Evolutionary conservation across 2,329 filamentous ascomycete species (phyloP).

Genomic region (Sporothrix luriei): DNA sequence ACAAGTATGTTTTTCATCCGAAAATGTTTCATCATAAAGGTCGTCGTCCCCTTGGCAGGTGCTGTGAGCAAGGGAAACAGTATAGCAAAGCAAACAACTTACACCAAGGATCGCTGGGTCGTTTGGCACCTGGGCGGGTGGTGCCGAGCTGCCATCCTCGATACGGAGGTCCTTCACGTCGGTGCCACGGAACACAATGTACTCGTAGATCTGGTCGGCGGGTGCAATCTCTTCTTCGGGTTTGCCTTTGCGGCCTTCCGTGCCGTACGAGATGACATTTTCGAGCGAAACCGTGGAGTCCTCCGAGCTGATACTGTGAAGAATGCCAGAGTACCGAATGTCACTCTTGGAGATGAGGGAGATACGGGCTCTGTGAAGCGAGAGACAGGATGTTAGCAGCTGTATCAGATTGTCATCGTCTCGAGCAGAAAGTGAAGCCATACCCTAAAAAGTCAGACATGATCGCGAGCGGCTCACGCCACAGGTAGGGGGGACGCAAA

Average conservation of each 20-base stretch:
- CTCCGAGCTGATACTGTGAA: conserved; percentile 98
- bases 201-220: conserved; percentile 90
- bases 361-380: conserved; percentile 34
- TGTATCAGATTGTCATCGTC: not conserved
- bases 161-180: conserved; percentile 98
- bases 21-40: conserved; percentile 82
- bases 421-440: not conserved
- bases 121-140: conserved; percentile 78
- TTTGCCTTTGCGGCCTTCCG: conserved; percentile 81
- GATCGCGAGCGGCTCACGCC: not conserved
- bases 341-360: conserved; percentile 37
- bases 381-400: conserved; percentile 2
- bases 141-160: conserved; percentile 75
- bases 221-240: conserved; percentile 80
- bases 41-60: conserved; percentile 26
- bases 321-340: conserved; percentile 76
- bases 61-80: not conserved
- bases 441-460: conserved; percentile 37
- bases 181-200: conserved; percentile 96
- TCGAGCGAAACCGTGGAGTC: conserved; percentile 95
- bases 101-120: conserved; percentile 97
- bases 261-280: conserved; percentile 92
- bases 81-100: conserved; percentile 58
- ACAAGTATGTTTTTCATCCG: conserved; percentile 90
- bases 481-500: not conserved